Evolutionary conservation across 2,329 filamentous ascomycete species (phyloP), one percentile per base, ranked within the genome.

Genomic region (Lachnellula subtilissima): DNA sequence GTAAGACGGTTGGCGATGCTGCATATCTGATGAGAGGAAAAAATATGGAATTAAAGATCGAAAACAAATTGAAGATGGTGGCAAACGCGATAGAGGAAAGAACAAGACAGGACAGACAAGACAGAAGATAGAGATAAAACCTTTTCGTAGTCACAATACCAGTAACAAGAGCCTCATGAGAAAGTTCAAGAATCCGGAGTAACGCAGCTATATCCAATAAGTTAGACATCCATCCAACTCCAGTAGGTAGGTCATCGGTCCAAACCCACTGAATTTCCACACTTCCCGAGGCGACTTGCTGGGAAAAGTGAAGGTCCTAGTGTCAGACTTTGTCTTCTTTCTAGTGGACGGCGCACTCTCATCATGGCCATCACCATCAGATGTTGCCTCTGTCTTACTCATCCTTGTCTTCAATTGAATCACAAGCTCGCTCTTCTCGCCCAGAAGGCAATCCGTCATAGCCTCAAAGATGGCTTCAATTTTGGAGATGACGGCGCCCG

Each of bases 91-190:
- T 28, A 11, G 22, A 48, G 11, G 22, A 22, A 22, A 17, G 5
- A 19, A 17, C 11, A 22, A 23, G 22, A 12, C 14, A 37, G 25
- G 48, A 14, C 7, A 23, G 19, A 47, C 39, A 12, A 48, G 50
- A 47, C 17, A 50, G 28, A 23, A 48, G 64, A 45, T 19, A 17
- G 14, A 19, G 19, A 43, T 17, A 7, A 9, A 4, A 86, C 84
- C 84, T 81, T 70, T 87, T 88, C 2, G 84, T 86, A 19, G 84
- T 74, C 2, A 83, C 64, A 8, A 72, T 76, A 1, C 79, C 81
- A 0, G 78, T 75, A 0, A 80, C 71, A 1, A 87, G 71, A 3
- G 84, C 82, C 63, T 83, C 78, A 58, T 85, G 84, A 0, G 80
- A 78, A 2, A 85, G 62, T 61, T 85, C 79, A 11, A 88, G 72